Conservation (phyloP, 1,139 yeast species). For the Yamadazyma sp. region DNA sequence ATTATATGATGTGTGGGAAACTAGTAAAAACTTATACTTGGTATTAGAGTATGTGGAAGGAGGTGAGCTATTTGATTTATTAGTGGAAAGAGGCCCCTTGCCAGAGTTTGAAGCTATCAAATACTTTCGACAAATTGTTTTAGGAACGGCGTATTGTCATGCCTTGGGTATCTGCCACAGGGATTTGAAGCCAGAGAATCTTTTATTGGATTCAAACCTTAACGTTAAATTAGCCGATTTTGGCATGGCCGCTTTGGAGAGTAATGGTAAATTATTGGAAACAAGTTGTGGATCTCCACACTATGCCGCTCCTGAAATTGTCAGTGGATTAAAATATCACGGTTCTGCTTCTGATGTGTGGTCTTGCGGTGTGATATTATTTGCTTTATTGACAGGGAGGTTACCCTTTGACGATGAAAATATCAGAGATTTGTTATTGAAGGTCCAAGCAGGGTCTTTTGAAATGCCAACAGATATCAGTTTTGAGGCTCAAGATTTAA, state of each 20-base stretch:
- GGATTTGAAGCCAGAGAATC: slow-evolving; percentile 78
- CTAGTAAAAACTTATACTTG: slow-evolving; percentile 68
- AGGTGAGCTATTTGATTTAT: slow-evolving; percentile 74
- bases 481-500: slow-evolving; percentile 68
- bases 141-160: slow-evolving; percentile 83
- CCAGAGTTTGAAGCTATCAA: slow-evolving; percentile 72
- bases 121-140: slow-evolving; percentile 71
- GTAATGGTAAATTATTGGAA: slow-evolving; percentile 67
- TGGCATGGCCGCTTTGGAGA: slow-evolving; percentile 85
- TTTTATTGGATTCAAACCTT: slow-evolving; percentile 62
- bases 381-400: slow-evolving; percentile 76
- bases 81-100: slow-evolving; percentile 80
- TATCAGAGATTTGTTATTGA: slow-evolving; percentile 64
- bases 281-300: slow-evolving; percentile 88
- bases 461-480: slow-evolving; percentile 72
- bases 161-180: slow-evolving; percentile 79
- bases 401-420: slow-evolving; percentile 82
- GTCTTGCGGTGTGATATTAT: slow-evolving; percentile 82
- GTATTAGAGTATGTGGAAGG: slow-evolving; percentile 83
- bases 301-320: slow-evolving; percentile 86
- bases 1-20: slow-evolving; percentile 82
- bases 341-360: slow-evolving; percentile 85
- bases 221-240: slow-evolving; percentile 81
- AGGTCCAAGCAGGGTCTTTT: slow-evolving; percentile 73
- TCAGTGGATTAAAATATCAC: slow-evolving; percentile 72